Base-by-base conservation (phyloP, 495 filamentous ascomycete genomes). In the Hapsidospora chrysogenum region DNA sequence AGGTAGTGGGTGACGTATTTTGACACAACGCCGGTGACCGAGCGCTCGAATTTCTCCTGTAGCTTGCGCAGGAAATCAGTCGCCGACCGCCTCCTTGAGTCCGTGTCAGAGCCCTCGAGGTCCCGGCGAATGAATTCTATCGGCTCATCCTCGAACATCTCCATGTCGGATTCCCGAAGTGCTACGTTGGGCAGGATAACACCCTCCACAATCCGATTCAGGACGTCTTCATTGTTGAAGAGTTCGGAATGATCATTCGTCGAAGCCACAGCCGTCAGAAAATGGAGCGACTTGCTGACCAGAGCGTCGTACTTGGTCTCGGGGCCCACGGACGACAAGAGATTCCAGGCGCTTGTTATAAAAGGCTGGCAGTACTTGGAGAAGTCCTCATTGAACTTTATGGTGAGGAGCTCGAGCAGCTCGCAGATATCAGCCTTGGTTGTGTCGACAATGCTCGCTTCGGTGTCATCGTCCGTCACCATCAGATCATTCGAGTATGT, bases 51-150 rank as follows among this genome's bases (percentile, higher is more conserved):
- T 40, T 81, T 83, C 41, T 82, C 76, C 37, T 93, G 76, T 30
- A 99, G 66, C 41, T 80, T 75, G 30, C 81, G 70, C 30, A 96
- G 57, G 58, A 99, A 96, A 53, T 95, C 86, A 2, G 87, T 96
- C 2, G 92, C 84, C 31, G 86, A 84, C 46, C 87, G 68, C 39
- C 92, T 70, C 42, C 92, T 64, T 3, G 92, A 96, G 42, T 96
- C 92, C 34, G 77, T 85, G 49, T 96, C 92, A 1, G 86, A 93
- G 15, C 92, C 92, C 54, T 99, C 92, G 11, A 99, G 67, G 52
- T 99, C 87, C 41, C 85, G 74, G 35, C 92, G 68, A 47, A 96
- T 96, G 55, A 92, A 99, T 51, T 99, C 92, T 50, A 99, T 95
- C 2, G 92, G 92, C 52, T 99, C 92, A 47, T 99, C 92, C 50